These are phyloP conservation scores for Yarrowia sp. DNA, from an alignment of 805 yeast species.

Conservation along the genomic window DNA sequence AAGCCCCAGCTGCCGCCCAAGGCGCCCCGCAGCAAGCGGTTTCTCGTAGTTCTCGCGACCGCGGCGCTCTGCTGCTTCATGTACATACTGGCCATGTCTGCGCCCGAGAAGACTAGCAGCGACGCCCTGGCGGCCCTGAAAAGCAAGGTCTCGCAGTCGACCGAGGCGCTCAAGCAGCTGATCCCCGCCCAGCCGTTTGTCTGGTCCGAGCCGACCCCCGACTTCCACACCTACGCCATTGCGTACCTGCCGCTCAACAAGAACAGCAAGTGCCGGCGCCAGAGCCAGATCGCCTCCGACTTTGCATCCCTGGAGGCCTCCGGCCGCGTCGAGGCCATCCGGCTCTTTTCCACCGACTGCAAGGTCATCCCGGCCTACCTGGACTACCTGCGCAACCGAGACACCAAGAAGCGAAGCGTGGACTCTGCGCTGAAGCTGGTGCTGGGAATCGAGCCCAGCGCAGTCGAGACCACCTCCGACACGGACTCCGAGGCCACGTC, in stretches of 20 bases:
- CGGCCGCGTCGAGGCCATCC: conserved; percentile 13
- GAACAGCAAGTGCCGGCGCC: conserved; percentile 17
- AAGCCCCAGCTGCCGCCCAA: background rate
- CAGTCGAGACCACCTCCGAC: background rate
- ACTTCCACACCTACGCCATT: conserved; percentile 19
- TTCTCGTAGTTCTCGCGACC: background rate
- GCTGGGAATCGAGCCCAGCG: conserved; percentile 16
- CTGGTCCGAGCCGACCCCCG: conserved; percentile 11
- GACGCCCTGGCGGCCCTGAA: background rate
- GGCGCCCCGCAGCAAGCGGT: background rate
- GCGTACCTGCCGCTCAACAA: conserved; percentile 20
- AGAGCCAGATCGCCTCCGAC: conserved; percentile 11
- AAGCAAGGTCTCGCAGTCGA: conserved; percentile 9
- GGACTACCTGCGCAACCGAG: conserved; percentile 8
- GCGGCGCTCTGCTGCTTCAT: background rate
- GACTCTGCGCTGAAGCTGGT: conserved; percentile 16
- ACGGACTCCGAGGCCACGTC: conserved; percentile 9
- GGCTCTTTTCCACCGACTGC: conserved; percentile 20
- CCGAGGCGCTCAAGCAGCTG: conserved; percentile 12
- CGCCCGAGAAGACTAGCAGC: background rate
- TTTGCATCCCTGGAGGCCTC: conserved; percentile 22
- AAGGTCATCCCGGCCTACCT: conserved; percentile 22
- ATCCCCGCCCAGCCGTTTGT: conserved; percentile 21
- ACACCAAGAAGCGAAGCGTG: conserved; percentile 16
- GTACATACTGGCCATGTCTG: conserved; percentile 6